Conservation (phyloP, 2,329 filamentous ascomycete species). For the Celoporthe dispersa region DNA sequence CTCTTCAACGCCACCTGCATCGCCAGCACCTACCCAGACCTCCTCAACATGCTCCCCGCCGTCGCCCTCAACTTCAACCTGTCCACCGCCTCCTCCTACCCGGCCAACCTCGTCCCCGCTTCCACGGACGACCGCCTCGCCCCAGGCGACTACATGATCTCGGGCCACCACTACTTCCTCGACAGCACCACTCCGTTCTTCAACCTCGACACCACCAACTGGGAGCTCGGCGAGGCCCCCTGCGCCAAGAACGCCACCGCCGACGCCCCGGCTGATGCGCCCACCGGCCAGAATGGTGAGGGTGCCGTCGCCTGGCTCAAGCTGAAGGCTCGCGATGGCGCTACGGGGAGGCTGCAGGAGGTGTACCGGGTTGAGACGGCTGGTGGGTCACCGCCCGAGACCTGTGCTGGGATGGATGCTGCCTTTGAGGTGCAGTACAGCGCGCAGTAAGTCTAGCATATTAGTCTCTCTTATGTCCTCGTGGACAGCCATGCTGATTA, state of each 20-base stretch:
- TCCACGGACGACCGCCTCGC: constrained; percentile 43
- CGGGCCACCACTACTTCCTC: constrained; percentile 83
- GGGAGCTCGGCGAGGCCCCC: constrained; percentile 62
- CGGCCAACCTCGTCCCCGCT: constrained; percentile 22
- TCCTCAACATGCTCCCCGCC: constrained; percentile 67
- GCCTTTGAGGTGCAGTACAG: constrained; percentile 79
- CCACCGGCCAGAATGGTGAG: constrained; percentile 64
- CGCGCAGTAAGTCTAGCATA: constrained; percentile 70
- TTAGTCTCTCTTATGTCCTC: not conserved
- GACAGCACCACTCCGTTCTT: constrained; percentile 76
- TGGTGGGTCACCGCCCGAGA: constrained; percentile 75
- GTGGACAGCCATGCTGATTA: constrained; percentile 6
- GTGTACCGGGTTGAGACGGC: constrained; percentile 86
- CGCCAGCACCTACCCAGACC: constrained; percentile 68
- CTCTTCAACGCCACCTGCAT: constrained; percentile 90
- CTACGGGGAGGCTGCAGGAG: constrained; percentile 69
- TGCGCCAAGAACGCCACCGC: constrained; percentile 66
- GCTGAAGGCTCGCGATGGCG: constrained; percentile 45
- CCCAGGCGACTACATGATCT: constrained; percentile 65
- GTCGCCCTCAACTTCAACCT: constrained; percentile 72
- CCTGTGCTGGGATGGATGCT: constrained; percentile 67
- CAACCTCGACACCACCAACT: constrained; percentile 65
- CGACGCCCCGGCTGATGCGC: constrained; percentile 65
- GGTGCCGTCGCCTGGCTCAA: constrained; percentile 80
- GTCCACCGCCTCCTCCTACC: constrained; percentile 41